Base-by-base conservation (phyloP, 805 yeast species). In the Saturnispora dispora region DNA sequence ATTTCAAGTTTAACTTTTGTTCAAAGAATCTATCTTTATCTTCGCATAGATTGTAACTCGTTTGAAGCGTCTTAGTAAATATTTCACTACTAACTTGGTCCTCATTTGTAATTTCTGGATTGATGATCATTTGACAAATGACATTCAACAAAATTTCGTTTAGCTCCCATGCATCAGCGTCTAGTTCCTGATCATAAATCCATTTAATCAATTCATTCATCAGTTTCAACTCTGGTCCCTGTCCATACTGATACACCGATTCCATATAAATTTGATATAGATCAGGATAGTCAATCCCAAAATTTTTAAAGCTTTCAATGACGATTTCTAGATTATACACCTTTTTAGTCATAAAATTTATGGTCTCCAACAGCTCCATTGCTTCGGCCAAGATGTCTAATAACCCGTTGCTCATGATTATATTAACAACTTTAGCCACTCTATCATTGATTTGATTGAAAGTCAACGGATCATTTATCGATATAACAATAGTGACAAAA, bases 341-440 rank as follows among this genome's bases (percentile, higher is more conserved):
- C 18, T 56, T 53, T 53, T 71, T 69, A 17, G 83, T 79, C 20
- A 87, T 78, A 55, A 81, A 78, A 58, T 81, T 81, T 49, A 82
- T 83, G 46, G 87, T 79, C 61, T 78, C 83, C 47, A 75, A 65
- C 44, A 93, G 71, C 54, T 87, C 95, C 63, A 88, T 78, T 42
- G 80, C 73, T 63, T 88, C 96, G 39, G 85, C 76, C 58, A 83
- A 77, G 61, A 86, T 87, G 59, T 87, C 91, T 47, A 81, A 82
- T 58, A 87, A 65, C 39, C 78, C 78, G 61, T 85, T 76, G 35
- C 71, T 75, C 39, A 91, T 72, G 5, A 90, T 85, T 57, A 75
- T 79, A 53, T 76, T 76, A 44, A 88, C 78, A 15, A 83, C 81
- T 5, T 96, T 95, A 46, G 76, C 68, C 47, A 86, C 77, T 5